Conservation (phyloP, 2,329 filamentous ascomycete species). For the Botryosphaeria agaves region DNA sequence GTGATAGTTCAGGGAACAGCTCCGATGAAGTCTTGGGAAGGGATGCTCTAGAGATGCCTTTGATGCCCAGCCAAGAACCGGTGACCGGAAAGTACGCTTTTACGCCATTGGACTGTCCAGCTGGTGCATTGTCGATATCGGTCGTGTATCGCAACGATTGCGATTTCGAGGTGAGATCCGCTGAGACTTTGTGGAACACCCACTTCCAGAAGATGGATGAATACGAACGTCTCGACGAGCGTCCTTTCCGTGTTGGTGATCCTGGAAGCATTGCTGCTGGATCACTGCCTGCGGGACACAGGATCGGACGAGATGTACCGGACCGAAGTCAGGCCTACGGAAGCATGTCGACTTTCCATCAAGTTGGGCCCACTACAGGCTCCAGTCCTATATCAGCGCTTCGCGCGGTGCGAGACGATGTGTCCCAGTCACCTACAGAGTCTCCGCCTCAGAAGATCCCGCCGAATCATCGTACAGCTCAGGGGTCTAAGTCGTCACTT, state of each 20-base stretch:
- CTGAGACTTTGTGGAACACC: constrained; percentile 78
- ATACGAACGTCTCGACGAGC: constrained; percentile 67
- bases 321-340: constrained; percentile 72
- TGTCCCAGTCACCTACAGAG: constrained; percentile 31
- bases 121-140: constrained; percentile 64
- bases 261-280: constrained; percentile 58
- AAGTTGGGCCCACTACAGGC: constrained; percentile 54
- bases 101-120: constrained; percentile 69
- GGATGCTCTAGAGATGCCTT: constrained; percentile 54
- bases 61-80: constrained; percentile 35
- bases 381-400: constrained; percentile 78
- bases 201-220: constrained; percentile 85
- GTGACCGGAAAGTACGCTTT: constrained; percentile 65
- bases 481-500: constrained; percentile 31
- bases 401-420: constrained; percentile 45
- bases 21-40: too few relatives aligned
- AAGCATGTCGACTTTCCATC: constrained; percentile 74
- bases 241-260: too few relatives aligned
- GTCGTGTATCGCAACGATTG: constrained; percentile 79
- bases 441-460: constrained; percentile 32
- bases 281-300: constrained; percentile 52
- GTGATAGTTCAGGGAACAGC: constrained; percentile 28
- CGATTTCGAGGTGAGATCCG: constrained; percentile 80
- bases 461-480: constrained; percentile 25
- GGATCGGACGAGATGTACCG: constrained; percentile 25